These are phyloP conservation scores for Coemansia pectinata DNA, from an alignment of 192 early-diverging fungal species.

Conservation along the genomic window DNA sequence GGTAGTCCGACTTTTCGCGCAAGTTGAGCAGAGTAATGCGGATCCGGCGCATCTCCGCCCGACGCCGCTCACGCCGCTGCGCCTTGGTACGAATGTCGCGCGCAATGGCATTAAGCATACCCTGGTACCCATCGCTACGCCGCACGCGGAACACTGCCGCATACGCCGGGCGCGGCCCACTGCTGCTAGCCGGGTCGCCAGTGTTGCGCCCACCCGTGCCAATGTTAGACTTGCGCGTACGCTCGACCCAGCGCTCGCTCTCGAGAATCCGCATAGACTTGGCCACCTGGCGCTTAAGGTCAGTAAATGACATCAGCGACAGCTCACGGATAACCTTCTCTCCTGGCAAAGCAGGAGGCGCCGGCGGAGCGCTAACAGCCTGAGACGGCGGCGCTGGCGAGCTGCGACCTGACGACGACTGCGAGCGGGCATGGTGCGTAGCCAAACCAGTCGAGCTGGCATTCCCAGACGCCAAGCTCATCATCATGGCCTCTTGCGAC, in stretches of 20 bases:
- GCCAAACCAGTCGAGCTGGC: background rate
- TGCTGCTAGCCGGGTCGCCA: background rate
- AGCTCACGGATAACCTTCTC: slow-evolving; percentile 60
- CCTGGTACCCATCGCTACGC: slow-evolving; percentile 83
- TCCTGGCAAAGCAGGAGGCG: slow-evolving; percentile 46
- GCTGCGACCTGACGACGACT: slow-evolving; percentile 44
- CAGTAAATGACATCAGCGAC: slow-evolving; percentile 65
- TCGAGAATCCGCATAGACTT: slow-evolving; percentile 85
- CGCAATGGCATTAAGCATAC: slow-evolving; percentile 90
- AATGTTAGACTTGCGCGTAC: slow-evolving; percentile 57
- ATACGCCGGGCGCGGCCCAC: slow-evolving; percentile 42
- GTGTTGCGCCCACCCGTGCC: slow-evolving; percentile 34
- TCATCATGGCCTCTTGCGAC: slow-evolving; percentile 38
- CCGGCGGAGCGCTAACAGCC: slow-evolving; percentile 23
- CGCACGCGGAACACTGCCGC: slow-evolving; percentile 53
- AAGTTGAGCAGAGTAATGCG: slow-evolving; percentile 80
- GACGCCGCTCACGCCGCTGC: slow-evolving; percentile 72
- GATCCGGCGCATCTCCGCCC: slow-evolving; percentile 72
- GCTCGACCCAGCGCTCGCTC: slow-evolving; percentile 66
- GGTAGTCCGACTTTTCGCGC: slow-evolving; percentile 78
- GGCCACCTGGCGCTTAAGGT: slow-evolving; percentile 79
- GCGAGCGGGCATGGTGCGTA: slow-evolving; percentile 5
- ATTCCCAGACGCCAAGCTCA: slow-evolving; percentile 18
- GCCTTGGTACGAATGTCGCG: slow-evolving; percentile 92
- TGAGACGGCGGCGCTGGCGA: slow-evolving; percentile 30